Evolutionary conservation across 2,329 filamentous ascomycete genomes (phyloP).

Genomic region (Ophiostoma piceae): DNA sequence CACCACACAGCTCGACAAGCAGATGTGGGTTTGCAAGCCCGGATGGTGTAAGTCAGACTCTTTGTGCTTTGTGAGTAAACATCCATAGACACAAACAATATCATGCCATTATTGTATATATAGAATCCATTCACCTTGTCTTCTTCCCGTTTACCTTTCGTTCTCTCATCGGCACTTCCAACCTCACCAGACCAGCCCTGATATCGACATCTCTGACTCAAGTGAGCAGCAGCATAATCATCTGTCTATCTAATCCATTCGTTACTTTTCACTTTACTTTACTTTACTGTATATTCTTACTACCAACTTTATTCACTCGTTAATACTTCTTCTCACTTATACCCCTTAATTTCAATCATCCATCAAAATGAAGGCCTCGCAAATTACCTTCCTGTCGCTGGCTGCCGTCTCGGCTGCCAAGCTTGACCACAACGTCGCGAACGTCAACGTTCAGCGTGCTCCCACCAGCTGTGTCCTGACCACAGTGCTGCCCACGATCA

Average conservation of each 20-base stretch:
- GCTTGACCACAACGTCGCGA: conserved; percentile 8
- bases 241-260: conserved; percentile 6
- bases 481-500: conserved; percentile 23
- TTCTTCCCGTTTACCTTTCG: conserved; percentile 5
- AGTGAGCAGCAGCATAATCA: conserved; percentile 21
- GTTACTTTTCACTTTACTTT: neutral
- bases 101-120: conserved; percentile 19
- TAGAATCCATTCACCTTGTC: conserved; percentile 22
- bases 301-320: neutral
- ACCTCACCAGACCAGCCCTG: conserved; percentile 13
- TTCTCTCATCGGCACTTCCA: conserved; percentile 9
- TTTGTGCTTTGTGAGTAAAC: neutral
- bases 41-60: neutral
- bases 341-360: neutral
- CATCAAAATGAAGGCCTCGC: conserved; percentile 22
- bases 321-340: conserved; percentile 4
- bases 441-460: conserved; percentile 3
- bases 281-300: neutral
- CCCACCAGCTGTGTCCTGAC: conserved; percentile 22
- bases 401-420: conserved; percentile 17
- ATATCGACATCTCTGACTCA: conserved; percentile 14
- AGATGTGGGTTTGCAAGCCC: neutral
- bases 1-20: neutral
- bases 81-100: neutral
- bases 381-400: conserved; percentile 20